A percentile compares a stretch with the other conserved stretches of the same genome.
Evolutionary conservation across 352 stramenopile species (phyloP).

Genomic region (Phytophthora colocasiae): DNA sequence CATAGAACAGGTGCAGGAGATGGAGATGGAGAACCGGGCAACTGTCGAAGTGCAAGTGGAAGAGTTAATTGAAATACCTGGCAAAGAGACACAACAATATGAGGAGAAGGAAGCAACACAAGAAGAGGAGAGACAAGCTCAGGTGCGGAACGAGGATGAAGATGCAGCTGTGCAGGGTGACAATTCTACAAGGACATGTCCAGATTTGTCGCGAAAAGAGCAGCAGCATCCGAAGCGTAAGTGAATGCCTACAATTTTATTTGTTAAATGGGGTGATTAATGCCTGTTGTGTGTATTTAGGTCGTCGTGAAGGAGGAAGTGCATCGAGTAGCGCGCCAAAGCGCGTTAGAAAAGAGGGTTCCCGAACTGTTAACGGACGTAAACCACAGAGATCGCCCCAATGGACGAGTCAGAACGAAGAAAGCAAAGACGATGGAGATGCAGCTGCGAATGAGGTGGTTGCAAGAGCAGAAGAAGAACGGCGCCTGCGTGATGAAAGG

Average conservation of each 20-base stretch:
- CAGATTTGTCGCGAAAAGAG: conserved; percentile 9
- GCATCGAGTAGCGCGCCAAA: conserved; percentile 7
- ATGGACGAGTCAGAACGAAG: conserved; percentile 19
- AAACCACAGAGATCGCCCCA: background rate
- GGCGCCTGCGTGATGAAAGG: conserved; percentile 32
- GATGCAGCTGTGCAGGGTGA: background rate
- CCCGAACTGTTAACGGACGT: background rate
- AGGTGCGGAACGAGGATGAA: conserved; percentile 44
- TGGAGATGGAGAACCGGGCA: background rate
- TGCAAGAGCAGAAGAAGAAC: conserved; percentile 30
- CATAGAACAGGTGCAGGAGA: conserved; percentile 16
- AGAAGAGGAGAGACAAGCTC: conserved; percentile 40
- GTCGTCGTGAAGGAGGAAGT: conserved; percentile 10
- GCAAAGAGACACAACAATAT: background rate
- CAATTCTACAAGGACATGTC: background rate
- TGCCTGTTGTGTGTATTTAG: conserved; percentile 11
- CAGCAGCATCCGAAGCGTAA: conserved; percentile 34
- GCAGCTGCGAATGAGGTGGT: conserved; percentile 5
- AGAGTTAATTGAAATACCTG: background rate
- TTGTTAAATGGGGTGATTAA: no score
- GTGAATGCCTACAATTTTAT: background rate
- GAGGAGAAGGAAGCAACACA: conserved; percentile 7
- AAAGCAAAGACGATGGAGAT: conserved; percentile 20
- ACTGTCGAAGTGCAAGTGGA: conserved; percentile 12
- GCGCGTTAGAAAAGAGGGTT: conserved; percentile 13